Conservation (phyloP, 148 eudicot species). For the Fagopyrum tataricum region DNA sequence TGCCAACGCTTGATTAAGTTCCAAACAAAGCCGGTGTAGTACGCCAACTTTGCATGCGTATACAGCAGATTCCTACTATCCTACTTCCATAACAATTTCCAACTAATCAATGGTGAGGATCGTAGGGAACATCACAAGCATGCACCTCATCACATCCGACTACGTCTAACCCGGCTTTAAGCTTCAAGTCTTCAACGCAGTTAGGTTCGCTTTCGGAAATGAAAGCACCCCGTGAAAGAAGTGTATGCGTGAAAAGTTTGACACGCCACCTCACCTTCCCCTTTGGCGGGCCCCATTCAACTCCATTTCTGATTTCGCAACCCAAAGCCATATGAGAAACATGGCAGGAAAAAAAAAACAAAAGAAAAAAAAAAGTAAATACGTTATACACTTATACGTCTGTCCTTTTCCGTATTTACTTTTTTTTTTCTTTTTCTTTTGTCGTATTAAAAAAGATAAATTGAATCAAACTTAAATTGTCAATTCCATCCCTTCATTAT, state of each 20-base stretch:
- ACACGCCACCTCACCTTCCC: conserved; percentile 1
- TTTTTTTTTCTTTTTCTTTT: neutral
- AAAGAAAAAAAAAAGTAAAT: neutral
- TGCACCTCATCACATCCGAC: neutral
- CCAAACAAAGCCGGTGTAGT: too few species aligned
- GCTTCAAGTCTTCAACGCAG: neutral
- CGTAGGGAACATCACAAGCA: neutral
- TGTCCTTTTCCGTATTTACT: neutral
- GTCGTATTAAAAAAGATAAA: neutral
- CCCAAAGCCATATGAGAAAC: conserved; percentile 1
- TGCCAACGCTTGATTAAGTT: too few species aligned
- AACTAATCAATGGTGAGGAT: neutral
- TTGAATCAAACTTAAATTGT: neutral
- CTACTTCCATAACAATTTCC: neutral
- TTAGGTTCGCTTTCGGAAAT: conserved; percentile 9
- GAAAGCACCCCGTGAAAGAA: neutral
- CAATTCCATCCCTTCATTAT: neutral
- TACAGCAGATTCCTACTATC: neutral
- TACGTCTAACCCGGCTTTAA: neutral
- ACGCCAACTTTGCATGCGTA: neutral
- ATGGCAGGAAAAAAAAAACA: neutral
- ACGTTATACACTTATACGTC: neutral
- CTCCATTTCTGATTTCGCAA: neutral
- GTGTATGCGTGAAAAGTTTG: neutral
- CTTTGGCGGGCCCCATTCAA: neutral